phyloP scores from a whole-genome alignment of 257 asterid species.

The Primulina eburnea region DNA sequence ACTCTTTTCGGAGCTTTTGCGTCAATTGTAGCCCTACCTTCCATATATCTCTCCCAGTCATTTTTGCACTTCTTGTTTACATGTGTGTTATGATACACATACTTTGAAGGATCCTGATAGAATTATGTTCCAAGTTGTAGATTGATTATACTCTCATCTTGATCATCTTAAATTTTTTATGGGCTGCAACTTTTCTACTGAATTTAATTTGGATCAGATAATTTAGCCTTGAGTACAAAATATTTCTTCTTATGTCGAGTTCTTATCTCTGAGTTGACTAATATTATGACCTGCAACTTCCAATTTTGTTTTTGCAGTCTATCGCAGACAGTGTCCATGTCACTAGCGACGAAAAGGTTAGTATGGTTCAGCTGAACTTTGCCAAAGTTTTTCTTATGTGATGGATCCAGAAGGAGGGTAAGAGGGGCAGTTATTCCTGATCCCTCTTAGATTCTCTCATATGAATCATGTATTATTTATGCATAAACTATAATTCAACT shows the following conservation, averaged over 20 bases:
- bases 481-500: background rate
- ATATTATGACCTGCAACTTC: constrained; percentile 18
- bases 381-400: background rate
- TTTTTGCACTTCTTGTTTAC: background rate
- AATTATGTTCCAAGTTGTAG: background rate
- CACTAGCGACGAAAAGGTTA: constrained; percentile 74
- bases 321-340: constrained; percentile 74
- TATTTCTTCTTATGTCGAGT: too few relatives aligned
- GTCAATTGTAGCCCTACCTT: constrained; percentile 6
- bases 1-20: constrained; percentile 11
- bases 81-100: background rate
- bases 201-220: background rate
- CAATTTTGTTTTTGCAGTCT: constrained; percentile 53
- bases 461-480: too few relatives aligned
- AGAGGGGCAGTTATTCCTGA: background rate
- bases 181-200: background rate
- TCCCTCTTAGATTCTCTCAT: background rate
- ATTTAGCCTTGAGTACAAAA: background rate
- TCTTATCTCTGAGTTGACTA: background rate
- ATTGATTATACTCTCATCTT: background rate
- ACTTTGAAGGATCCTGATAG: background rate
- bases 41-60: background rate
- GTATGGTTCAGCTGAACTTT: constrained; percentile 17
- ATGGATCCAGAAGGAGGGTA: background rate
- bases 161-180: background rate